Evolutionary conservation across 2,329 filamentous ascomycete species (phyloP).

Genomic region (Myriosclerotinia scirpicola): DNA sequence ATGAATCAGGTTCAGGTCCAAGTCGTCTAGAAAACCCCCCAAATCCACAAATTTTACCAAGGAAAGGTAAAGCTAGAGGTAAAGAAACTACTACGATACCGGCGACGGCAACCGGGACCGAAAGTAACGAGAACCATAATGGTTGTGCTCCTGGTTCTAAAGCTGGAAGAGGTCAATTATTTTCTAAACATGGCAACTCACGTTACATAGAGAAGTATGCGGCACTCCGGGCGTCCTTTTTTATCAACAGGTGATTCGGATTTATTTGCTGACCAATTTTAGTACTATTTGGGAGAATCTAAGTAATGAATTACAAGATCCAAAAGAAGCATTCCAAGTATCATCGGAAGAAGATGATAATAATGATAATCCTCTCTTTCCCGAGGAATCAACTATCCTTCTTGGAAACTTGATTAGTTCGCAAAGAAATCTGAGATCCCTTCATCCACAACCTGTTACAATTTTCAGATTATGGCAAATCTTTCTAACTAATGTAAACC

Average conservation of each 20-base stretch:
- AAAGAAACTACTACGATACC: background rate
- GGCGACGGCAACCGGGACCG: background rate
- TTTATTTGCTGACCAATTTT: background rate
- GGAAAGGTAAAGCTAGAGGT: background rate
- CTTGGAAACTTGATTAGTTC: constrained; percentile 47
- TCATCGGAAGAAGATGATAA: constrained; percentile 38
- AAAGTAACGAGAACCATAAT: background rate
- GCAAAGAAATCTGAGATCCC: constrained; percentile 45
- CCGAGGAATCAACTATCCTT: constrained; percentile 45
- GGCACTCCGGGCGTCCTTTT: background rate
- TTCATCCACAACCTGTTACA: constrained; percentile 59
- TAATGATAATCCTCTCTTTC: constrained; percentile 35
- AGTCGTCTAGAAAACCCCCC: background rate
- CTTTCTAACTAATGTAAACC: constrained; percentile 69
- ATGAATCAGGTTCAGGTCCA: background rate
- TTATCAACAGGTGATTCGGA: background rate
- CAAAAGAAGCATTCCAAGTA: constrained; percentile 39
- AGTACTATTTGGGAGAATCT: constrained; percentile 39
- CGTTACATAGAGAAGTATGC: constrained; percentile 37
- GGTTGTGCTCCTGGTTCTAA: constrained; percentile 5
- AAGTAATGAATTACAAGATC: constrained; percentile 36
- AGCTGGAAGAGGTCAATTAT: constrained; percentile 24
- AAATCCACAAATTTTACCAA: background rate
- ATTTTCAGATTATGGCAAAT: constrained; percentile 68
- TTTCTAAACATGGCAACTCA: constrained; percentile 34